A percentile compares a stretch with the other conserved stretches of the same genome.
phyloP scores from a whole-genome alignment of 192 early-diverging fungal species.

The Rhizophagus prolifer region DNA sequence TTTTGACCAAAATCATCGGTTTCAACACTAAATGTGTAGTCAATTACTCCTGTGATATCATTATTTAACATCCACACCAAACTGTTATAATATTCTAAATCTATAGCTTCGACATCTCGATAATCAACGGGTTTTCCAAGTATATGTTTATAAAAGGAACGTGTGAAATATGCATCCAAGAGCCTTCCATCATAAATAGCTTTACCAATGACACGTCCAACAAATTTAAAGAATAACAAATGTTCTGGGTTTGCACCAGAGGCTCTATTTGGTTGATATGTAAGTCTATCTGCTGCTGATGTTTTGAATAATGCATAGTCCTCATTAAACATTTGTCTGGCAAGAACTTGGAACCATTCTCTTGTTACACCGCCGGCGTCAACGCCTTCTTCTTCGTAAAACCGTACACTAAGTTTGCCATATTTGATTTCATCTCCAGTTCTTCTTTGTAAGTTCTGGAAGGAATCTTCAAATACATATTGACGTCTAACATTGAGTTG shows the following conservation, averaged over 20 bases:
- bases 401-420: conserved; percentile 89
- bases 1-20: conserved; percentile 90
- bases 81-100: conserved; percentile 95
- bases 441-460: conserved; percentile 86
- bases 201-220: conserved; percentile 97
- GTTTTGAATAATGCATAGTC: conserved; percentile 98
- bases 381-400: conserved; percentile 95
- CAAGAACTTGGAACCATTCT: conserved; percentile 98
- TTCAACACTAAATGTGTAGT: conserved; percentile 92
- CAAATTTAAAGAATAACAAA: conserved; percentile 94
- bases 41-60: conserved; percentile 92
- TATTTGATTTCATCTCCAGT: conserved; percentile 92
- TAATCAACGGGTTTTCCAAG: conserved; percentile 90
- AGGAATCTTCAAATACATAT: conserved; percentile 97
- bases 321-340: conserved; percentile 97
- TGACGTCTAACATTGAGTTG: conserved; percentile 89
- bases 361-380: conserved; percentile 97
- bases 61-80: conserved; percentile 98
- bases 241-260: conserved; percentile 94
- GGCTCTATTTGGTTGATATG: conserved; percentile 96
- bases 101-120: conserved; percentile 96
- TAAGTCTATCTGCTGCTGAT: conserved; percentile 91
- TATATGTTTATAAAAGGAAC: conserved; percentile 99
- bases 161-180: conserved; percentile 95
- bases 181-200: conserved; percentile 97